These are phyloP conservation scores for Leavenworthia alabamica DNA, from an alignment of 345 rosid species.

Conservation along the genomic window DNA sequence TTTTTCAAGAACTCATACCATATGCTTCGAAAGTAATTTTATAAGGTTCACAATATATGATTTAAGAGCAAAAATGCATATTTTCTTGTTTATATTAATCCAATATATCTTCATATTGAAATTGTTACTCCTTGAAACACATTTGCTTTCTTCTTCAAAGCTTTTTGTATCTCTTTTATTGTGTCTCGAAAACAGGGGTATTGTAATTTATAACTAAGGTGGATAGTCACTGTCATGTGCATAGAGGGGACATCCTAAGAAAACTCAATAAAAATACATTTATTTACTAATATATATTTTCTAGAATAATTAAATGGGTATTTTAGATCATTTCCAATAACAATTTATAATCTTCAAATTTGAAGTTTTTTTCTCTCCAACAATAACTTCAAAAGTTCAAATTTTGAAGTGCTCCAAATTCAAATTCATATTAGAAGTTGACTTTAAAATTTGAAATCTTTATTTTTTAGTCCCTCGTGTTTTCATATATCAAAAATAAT, in stretches of 20 bases:
- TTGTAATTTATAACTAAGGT: conserved; percentile 14
- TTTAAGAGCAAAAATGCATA: not conserved
- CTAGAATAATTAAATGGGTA: conserved; percentile 4
- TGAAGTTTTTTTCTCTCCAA: too few species aligned
- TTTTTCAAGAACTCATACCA: not conserved
- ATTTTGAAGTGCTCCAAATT: too few species aligned
- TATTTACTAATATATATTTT: not conserved
- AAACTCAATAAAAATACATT: conserved; percentile 2
- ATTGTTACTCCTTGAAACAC: not conserved
- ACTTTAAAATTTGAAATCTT: too few species aligned
- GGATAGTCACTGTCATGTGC: conserved; percentile 27
- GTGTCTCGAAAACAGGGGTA: conserved; percentile 27
- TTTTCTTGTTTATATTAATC: not conserved
- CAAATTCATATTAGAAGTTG: too few species aligned
- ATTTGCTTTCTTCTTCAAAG: conserved; percentile 12
- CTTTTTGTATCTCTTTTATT: conserved; percentile 24
- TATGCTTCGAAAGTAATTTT: not conserved
- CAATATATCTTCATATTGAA: not conserved
- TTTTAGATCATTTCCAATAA: too few species aligned
- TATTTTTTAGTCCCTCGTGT: too few species aligned
- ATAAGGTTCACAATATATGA: not conserved
- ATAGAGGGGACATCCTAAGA: conserved; percentile 31
- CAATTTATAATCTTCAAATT: too few species aligned
- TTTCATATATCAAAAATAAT: too few species aligned
- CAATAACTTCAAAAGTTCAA: too few species aligned